A percentile compares a stretch with the other conserved stretches of the same genome.
phyloP scores from a whole-genome alignment of 2,329 filamentous ascomycete genomes.

The Xylaria sp. region DNA sequence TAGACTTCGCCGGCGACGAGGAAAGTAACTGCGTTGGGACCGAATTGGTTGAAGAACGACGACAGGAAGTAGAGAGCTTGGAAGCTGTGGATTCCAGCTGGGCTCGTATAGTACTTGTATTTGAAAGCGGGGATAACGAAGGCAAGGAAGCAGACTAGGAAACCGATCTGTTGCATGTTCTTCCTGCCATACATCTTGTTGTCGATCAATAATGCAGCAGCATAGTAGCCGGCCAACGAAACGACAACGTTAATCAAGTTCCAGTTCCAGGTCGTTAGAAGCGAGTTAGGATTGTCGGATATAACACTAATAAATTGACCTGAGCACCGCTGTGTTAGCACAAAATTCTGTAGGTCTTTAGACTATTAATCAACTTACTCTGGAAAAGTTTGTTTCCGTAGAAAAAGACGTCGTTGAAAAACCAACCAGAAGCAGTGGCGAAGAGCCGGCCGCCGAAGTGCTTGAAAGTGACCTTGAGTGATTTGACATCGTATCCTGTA shows the following conservation, averaged over 20 bases:
- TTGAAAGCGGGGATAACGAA: constrained; percentile 92
- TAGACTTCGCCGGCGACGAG: constrained; percentile 96
- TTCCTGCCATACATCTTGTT: constrained; percentile 97
- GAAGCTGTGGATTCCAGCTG: constrained; percentile 82
- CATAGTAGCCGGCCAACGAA: constrained; percentile 87
- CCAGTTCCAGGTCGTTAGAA: constrained; percentile 91
- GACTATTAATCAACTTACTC: constrained; percentile 48
- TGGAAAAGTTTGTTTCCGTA: constrained; percentile 99
- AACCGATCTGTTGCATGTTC: constrained; percentile 94
- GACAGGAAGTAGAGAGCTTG: constrained; percentile 98
- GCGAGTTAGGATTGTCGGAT: constrained; percentile 71
- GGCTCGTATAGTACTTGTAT: constrained; percentile 81
- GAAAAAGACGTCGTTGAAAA: constrained; percentile 98
- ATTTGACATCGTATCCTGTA: constrained; percentile 91
- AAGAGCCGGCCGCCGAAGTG: constrained; percentile 89
- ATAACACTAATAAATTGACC: constrained; percentile 86
- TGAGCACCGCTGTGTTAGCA: constrained; percentile 25
- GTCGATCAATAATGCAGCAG: constrained; percentile 88
- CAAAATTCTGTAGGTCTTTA: not conserved
- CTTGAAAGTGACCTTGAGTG: constrained; percentile 78
- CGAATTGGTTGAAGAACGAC: constrained; percentile 99
- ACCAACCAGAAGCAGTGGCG: constrained; percentile 90
- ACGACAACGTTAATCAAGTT: constrained; percentile 92
- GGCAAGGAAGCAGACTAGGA: constrained; percentile 91
- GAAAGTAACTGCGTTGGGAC: constrained; percentile 96